Conservation (phyloP, 139 green algal genomes). For the Closterium sp. region DNA sequence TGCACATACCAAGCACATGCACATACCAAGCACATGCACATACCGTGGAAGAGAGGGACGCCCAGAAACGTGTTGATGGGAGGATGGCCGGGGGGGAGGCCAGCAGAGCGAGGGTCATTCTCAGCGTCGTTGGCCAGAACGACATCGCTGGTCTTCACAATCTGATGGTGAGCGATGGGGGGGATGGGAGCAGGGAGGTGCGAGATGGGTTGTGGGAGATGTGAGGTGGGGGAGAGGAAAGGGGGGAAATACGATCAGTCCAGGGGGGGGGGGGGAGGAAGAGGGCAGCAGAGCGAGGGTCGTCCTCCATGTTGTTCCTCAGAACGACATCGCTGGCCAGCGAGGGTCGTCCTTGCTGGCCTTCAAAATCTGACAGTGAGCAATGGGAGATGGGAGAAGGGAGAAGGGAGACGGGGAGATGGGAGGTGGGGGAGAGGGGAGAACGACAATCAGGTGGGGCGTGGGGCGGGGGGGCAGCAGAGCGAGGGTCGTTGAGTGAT, state of each 20-base stretch:
- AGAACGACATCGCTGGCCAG: not conserved
- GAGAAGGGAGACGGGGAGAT: not conserved
- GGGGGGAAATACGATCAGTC: no score
- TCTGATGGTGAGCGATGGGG: not conserved
- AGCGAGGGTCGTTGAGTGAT: no score
- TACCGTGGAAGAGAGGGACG: conserved; percentile 2
- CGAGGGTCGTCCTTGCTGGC: not conserved
- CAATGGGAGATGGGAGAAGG: no score
- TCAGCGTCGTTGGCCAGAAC: not conserved
- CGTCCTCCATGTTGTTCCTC: not conserved
- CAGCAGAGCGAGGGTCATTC: not conserved
- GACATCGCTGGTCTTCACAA: not conserved
- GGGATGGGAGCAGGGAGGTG: no score
- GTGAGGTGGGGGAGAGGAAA: not conserved
- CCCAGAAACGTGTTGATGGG: conserved; percentile 17
- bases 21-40: not conserved
- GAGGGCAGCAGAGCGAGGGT: conserved; percentile 3
- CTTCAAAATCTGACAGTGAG: not conserved
- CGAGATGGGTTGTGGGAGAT: no score
- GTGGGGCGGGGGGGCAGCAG: no score
- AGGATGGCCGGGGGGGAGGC: conserved; percentile 14
- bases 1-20: not conserved
- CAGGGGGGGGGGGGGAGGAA: not conserved
- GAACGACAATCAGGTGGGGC: not conserved
- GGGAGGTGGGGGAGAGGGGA: not conserved